A percentile compares a stretch with the other conserved stretches of the same genome.
Evolutionary conservation across 2,329 filamentous ascomycete species (phyloP).

Genomic region (Colletotrichum costaricense): DNA sequence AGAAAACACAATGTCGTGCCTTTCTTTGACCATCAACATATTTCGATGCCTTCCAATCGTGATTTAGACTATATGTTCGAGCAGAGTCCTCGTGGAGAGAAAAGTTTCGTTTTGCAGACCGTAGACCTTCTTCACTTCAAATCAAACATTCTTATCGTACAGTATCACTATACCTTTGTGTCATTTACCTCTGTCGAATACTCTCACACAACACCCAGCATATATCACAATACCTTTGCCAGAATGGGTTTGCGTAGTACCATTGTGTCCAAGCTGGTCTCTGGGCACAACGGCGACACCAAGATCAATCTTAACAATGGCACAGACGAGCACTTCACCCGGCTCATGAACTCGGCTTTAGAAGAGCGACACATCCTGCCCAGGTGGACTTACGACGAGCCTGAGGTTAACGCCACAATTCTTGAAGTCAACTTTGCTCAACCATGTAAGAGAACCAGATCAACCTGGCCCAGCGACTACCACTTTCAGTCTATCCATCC

Average conservation of each 20-base stretch:
- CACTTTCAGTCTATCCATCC: background rate
- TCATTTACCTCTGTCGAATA: background rate
- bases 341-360: conserved; percentile 27
- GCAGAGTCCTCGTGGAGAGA: background rate
- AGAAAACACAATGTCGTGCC: background rate
- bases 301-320: background rate
- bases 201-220: background rate
- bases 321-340: background rate
- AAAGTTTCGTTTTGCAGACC: background rate
- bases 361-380: conserved; percentile 13
- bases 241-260: background rate
- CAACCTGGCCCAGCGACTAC: conserved; percentile 24
- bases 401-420: background rate
- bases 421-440: conserved; percentile 17
- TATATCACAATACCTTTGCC: background rate
- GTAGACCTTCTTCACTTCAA: background rate
- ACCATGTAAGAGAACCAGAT: background rate
- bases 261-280: background rate
- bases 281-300: background rate
- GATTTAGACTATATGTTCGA: background rate
- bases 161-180: background rate
- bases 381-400: conserved; percentile 18
- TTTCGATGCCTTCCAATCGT: background rate
- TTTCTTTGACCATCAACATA: background rate
- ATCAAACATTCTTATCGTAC: background rate